Evolutionary conservation across 352 stramenopile species (phyloP).

Genomic region (Phytophthora pini): DNA sequence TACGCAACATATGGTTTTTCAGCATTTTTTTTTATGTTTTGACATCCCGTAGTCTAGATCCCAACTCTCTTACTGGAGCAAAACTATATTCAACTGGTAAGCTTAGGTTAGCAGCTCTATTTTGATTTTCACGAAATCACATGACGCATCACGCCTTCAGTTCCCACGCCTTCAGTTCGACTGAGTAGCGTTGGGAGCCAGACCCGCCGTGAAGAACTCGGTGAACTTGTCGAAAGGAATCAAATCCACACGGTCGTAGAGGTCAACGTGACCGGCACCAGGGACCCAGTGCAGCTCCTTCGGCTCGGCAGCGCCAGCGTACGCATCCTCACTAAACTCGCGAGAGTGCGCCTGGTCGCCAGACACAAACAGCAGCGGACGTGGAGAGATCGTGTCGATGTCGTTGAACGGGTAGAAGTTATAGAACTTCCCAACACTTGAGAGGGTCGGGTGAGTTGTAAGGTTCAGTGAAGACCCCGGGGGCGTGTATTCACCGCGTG

Average conservation of each 20-base stretch:
- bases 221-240: slow-evolving; percentile 31
- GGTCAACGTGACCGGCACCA: slow-evolving; percentile 15
- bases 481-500: slow-evolving; percentile 23
- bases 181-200: not conserved
- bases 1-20: no score
- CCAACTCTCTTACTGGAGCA: no score
- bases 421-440: slow-evolving; percentile 14
- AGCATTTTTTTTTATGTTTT: no score
- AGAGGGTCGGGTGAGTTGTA: slow-evolving; percentile 15
- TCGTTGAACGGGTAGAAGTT: slow-evolving; percentile 35
- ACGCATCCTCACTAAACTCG: slow-evolving; percentile 31
- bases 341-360: slow-evolving; percentile 21
- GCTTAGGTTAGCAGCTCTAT: no score
- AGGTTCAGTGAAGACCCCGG: slow-evolving; percentile 13
- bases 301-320: slow-evolving; percentile 12
- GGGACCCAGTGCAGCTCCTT: slow-evolving; percentile 26
- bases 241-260: slow-evolving; percentile 24
- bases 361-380: slow-evolving; percentile 19
- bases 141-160: not conserved
- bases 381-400: slow-evolving; percentile 25
- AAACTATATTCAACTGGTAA: no score
- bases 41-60: no score
- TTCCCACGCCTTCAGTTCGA: not conserved
- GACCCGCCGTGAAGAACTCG: slow-evolving; percentile 17
- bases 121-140: no score